phyloP scores from a whole-genome alignment of 495 filamentous ascomycete genomes.

The Lepidopterella palustris region DNA sequence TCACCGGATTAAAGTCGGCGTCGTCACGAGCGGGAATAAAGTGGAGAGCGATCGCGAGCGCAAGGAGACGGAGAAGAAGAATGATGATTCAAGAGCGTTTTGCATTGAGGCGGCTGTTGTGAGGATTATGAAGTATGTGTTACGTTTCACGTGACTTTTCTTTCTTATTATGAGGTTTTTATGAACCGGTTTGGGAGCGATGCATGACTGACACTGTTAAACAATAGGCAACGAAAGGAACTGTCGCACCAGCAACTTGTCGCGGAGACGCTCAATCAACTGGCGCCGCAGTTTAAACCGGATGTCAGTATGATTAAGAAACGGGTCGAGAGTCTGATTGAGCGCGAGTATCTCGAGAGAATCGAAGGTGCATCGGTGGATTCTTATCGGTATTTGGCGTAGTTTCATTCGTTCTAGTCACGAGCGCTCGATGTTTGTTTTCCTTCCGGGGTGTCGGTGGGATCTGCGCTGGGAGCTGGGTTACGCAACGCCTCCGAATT shows the following conservation, averaged over 20 bases:
- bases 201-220: slow-evolving; percentile 3
- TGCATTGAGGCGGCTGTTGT: slow-evolving; percentile 87
- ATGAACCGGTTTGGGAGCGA: slow-evolving; percentile 1
- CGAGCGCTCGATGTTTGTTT: neutral
- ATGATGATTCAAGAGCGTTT: slow-evolving; percentile 68
- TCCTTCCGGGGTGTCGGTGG: too few relatives aligned
- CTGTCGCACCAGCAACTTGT: slow-evolving; percentile 75
- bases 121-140: slow-evolving; percentile 86
- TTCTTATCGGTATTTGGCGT: slow-evolving; percentile 74
- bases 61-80: slow-evolving; percentile 80
- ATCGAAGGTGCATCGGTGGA: slow-evolving; percentile 60
- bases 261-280: slow-evolving; percentile 74
- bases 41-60: slow-evolving; percentile 81
- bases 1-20: slow-evolving; percentile 78
- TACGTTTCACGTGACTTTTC: slow-evolving; percentile 6
- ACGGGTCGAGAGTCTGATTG: slow-evolving; percentile 87
- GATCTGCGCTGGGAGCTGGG: neutral
- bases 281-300: slow-evolving; percentile 74
- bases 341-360: slow-evolving; percentile 89
- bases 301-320: slow-evolving; percentile 89
- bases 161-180: neutral
- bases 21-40: slow-evolving; percentile 62
- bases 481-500: neutral
- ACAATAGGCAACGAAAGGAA: slow-evolving; percentile 75
- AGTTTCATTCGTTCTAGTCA: too few relatives aligned